Evolutionary conservation across 345 rosid genomes (phyloP), one percentile per base, ranked within the genome.

Genomic region (Salix suchowensis): DNA sequence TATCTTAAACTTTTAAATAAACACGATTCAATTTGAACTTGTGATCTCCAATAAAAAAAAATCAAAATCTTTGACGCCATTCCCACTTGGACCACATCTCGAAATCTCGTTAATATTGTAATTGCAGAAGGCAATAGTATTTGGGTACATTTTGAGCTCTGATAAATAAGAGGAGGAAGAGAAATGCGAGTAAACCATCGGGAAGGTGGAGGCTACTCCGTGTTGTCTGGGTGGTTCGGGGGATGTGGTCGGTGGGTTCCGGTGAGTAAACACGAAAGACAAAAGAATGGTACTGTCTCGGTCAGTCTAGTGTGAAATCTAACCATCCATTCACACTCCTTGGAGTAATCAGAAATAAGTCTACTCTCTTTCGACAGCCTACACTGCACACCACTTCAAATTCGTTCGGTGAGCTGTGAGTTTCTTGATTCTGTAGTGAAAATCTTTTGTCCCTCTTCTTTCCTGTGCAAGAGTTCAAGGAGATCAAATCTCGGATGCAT

Each of bases 201-300:
- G 60, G 24, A 54, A n/a, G 60, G 4, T 18, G 54, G 54, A 15
- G 54, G 4, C 14, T 46, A 3, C 62, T 11, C 61, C 36, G 18
- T 52, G 44, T 18, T 71, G 9, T 50, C 23, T 30, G 18, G 76
- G 44, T 34, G 30, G 52, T 6, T 15, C 10, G 32, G 74, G 39
- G 40, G 3, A 6, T 12, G 46, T 70, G 79, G 79, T 62, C 79
- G 65, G 79, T 70, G 79, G 70, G 50, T 62, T 70, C 67, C 39
- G 65, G 7, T 19, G 2, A 30, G 39, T 67, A 12, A 23, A 37
- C 2, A 67, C 21, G 0, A 16, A 32, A 54, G 60, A 54, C 24
- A 54, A 6, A 21, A 21, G 18, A 21, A n/a, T 5, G 11, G 62
- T 10, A 23, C 18, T 13, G 28, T n/a, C 5, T 0, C 11, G 23